phyloP scores from a whole-genome alignment of 306 rosid genomes.

The Canavalia gladiata region DNA sequence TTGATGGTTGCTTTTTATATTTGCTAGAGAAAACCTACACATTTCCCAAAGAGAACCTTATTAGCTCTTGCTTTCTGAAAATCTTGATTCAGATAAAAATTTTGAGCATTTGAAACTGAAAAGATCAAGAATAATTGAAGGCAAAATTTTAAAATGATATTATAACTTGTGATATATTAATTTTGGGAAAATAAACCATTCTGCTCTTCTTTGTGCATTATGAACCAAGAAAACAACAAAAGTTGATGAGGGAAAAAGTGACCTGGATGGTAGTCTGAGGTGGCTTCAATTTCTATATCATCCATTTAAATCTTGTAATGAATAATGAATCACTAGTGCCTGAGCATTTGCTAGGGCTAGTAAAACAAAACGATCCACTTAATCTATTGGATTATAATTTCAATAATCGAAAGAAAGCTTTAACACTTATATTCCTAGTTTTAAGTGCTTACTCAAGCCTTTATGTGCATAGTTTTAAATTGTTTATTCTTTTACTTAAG shows the following conservation, averaged over 20 bases:
- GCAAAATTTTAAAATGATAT: not conserved
- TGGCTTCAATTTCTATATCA: conserved; percentile 33
- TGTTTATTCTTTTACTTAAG: conserved; percentile 15
- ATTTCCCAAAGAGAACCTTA: conserved; percentile 6
- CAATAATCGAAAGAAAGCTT: not conserved
- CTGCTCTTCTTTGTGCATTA: not conserved
- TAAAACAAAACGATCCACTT: conserved; percentile 2
- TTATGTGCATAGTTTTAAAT: not conserved
- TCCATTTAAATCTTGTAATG: conserved; percentile 33
- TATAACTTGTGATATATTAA: not conserved
- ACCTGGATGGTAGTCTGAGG: conserved; percentile 32
- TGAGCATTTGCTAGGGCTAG: conserved; percentile 2
- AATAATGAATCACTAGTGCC: not conserved
- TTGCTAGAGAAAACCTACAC: not conserved
- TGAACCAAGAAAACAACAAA: not conserved
- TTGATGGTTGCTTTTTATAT: not conserved
- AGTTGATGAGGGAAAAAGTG: not conserved
- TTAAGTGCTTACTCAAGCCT: not conserved
- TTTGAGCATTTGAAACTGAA: not conserved
- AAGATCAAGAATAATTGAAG: not conserved
- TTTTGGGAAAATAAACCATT: not conserved
- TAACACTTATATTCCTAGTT: not conserved
- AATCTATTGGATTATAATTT: not conserved
- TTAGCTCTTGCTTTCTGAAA: not conserved
- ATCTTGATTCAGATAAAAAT: not conserved